A percentile compares a stretch with the other conserved stretches of the same genome.
These are phyloP conservation scores for Arabidopsis suecica DNA, from an alignment of 345 rosid species.

Conservation along the genomic window DNA sequence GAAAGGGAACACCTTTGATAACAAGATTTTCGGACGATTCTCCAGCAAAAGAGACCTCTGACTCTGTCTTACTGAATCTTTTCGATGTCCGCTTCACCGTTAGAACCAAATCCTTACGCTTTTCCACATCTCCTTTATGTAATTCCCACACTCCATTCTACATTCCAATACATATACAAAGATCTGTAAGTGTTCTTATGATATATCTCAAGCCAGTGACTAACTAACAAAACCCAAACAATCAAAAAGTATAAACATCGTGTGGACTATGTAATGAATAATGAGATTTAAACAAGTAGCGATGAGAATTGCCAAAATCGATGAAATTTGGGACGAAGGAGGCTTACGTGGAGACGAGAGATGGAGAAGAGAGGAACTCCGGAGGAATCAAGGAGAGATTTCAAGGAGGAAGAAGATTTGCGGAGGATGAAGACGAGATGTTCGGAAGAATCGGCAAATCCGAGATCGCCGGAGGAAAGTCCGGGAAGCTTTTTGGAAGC, in stretches of 20 bases:
- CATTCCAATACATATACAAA: constrained; percentile 34
- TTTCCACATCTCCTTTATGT: constrained; percentile 55
- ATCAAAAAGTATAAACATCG: background rate
- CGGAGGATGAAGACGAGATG: constrained; percentile 53
- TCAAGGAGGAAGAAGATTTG: constrained; percentile 44
- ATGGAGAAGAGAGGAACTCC: constrained; percentile 60
- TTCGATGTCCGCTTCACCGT: constrained; percentile 59
- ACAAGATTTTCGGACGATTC: constrained; percentile 48
- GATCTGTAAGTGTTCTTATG: background rate
- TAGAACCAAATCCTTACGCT: constrained; percentile 56
- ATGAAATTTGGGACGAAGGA: background rate
- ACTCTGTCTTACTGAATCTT: constrained; percentile 60
- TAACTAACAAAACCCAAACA: background rate
- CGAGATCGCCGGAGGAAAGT: constrained; percentile 63
- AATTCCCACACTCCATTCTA: constrained; percentile 76
- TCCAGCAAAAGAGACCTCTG: constrained; percentile 57
- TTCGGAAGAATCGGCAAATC: constrained; percentile 73
- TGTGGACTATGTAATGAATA: too few relatives aligned
- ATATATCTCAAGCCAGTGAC: background rate
- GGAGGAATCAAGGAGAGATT: constrained; percentile 54
- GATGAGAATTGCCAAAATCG: background rate
- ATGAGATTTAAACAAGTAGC: background rate
- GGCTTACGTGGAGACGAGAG: constrained; percentile 56
- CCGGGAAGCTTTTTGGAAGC: constrained; percentile 69
- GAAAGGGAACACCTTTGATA: constrained; percentile 75